Conservation (phyloP, 768 basidiomycete species). For the Neoboletus brunneissimus region DNA sequence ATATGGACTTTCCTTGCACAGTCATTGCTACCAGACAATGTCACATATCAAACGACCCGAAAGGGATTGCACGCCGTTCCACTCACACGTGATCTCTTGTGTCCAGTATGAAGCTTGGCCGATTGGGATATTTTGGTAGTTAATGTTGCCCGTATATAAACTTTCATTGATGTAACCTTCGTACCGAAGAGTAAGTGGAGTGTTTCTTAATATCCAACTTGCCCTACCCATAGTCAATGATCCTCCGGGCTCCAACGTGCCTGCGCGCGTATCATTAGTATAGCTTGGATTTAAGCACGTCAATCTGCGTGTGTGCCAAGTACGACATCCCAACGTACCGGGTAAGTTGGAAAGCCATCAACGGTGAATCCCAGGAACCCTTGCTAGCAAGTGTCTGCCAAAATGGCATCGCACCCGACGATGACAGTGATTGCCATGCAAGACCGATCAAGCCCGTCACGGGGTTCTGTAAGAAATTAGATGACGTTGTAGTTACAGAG, state of each 20-base stretch:
- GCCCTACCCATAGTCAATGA: constrained; percentile 64
- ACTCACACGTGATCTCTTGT: constrained; percentile 33
- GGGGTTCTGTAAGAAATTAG: constrained; percentile 45
- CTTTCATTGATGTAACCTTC: constrained; percentile 57
- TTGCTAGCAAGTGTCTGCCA: constrained; percentile 55
- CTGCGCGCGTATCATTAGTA: constrained; percentile 39
- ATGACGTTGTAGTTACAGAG: constrained; percentile 23
- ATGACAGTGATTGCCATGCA: constrained; percentile 59
- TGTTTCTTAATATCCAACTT: background rate
- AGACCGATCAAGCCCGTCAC: constrained; percentile 74
- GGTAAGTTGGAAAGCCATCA: constrained; percentile 66
- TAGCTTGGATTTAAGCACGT: constrained; percentile 30
- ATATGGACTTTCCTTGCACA: constrained; percentile 33
- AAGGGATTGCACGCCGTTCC: background rate
- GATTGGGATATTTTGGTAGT: constrained; percentile 44
- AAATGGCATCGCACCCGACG: constrained; percentile 59
- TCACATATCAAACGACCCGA: background rate
- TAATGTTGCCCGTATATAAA: constrained; percentile 48
- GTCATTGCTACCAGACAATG: constrained; percentile 27
- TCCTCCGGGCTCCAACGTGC: constrained; percentile 62
- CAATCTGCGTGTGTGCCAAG: background rate
- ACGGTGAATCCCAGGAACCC: constrained; percentile 44
- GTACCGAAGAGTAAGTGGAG: background rate
- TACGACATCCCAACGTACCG: constrained; percentile 32
- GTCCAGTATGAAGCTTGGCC: constrained; percentile 46